Base-by-base conservation (phyloP, 2,329 filamentous ascomycete species). In the Dendrostoma leiphaemia region DNA sequence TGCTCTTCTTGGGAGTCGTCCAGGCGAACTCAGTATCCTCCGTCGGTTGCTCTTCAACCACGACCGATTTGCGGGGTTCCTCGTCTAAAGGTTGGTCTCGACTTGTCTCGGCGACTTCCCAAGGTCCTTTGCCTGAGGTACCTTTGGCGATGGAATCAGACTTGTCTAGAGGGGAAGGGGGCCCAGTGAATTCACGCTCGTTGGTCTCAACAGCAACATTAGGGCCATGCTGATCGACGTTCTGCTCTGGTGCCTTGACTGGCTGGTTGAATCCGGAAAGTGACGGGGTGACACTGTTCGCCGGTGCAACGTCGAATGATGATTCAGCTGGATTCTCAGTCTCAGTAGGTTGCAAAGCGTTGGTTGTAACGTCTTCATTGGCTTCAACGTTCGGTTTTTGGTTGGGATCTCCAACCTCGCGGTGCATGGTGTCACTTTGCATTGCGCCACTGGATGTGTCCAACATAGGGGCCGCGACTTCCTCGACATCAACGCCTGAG, bases 1-100 rank as follows among this genome's bases (percentile, higher is more conserved):
- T 71, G 47, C 40, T 53, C 40, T 56, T 53, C 53, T 71, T 70
- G 31, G 61, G 60, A 50, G 63, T 62, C 37, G 62, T 59, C 23
- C 63, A 56, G 31, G 66, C 62, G 17, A 54, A 48, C 60, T 49
- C 65, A 58, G 48, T 56, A 59, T 46, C 65, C 60, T 55, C 64
- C 17, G 43, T 17, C 32, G 26, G 41, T 17, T 53, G 34, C 17
- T 24, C 34, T 17, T 49, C 35, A n/a, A 15, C 34, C 9, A 9
- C 10, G 26, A 2, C 17, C 15, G 26, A 21, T 6, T 7, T 32
- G 4, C 6, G 19, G 15, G 35, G 47, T 10, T 31, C 26, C 21
- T 37, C 19, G 24, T 49, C 47, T 9, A 28, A n/a, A 15, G 31
- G 29, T 24, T 24, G 21, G 6, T 51, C 46, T 21, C 1, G 19